Base-by-base conservation (phyloP, 345 rosid genomes). In the Euphorbia tirucalli region DNA sequence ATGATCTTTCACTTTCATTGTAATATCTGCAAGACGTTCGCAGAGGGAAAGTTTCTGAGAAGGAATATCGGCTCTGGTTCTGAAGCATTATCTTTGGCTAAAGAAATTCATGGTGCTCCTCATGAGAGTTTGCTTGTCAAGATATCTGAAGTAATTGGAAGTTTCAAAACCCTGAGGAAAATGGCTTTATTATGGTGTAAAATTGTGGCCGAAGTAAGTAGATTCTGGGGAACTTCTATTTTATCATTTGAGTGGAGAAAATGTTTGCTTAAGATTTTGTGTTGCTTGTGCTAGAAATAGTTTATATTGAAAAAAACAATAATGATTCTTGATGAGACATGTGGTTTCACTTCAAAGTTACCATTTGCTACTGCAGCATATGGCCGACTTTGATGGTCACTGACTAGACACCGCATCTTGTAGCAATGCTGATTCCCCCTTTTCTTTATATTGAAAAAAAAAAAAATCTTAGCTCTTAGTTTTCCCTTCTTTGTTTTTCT, bases 141-240 rank as follows among this genome's bases (percentile, higher is more conserved):
- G 85, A 72, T 95, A 74, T 86, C 99, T 77, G 99, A 92, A 85
- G 92, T 95, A 68, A 85, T 92, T 78, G 99, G 99, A 75, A 89
- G 88, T 78, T 88, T 92, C 81, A 89, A 83, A 84, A 85, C 90
- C 58, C 75, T 90, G 74, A 82, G 79, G 74, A 84, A 82, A 81
- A 90, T 92, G 99, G 91, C 90, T 60, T 77, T 89, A 71, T 81
- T 95, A 78, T 95, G 99, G 99, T 78, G 83, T 88, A 89, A 69
- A 80, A 85, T 89, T 71, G 90, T 95, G 74, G 80, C 78, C 43
- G 96, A 92, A 81, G 99, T 95, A 81, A 86, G 97, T 87, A 59
- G 52, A 65, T 37, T 59, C 13, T 65, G 25, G 37, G 43, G 73
- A 49, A 63, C 32, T 78, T 68, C 70, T 65, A 22, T 71, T 56